Percentiles rank a stretch among this genome's conserved stretches.
Conservation (phyloP, 2,329 filamentous ascomycete species). For the Colletotrichum sp. region DNA sequence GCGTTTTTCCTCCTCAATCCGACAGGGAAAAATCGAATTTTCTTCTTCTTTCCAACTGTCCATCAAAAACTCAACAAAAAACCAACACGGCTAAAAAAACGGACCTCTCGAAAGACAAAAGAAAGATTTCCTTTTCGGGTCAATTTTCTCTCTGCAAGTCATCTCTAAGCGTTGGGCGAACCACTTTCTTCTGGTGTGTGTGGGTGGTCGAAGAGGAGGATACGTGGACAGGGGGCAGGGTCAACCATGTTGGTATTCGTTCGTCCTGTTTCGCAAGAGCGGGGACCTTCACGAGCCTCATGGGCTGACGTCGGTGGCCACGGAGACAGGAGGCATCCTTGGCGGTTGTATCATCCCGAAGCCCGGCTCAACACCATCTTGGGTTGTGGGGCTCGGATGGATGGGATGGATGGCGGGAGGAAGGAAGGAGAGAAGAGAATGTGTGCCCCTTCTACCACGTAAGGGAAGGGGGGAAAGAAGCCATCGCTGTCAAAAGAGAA, state of each 20-base stretch:
- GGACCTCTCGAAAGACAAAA: neutral
- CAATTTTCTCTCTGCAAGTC: neutral
- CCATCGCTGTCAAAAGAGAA: constrained; percentile 3
- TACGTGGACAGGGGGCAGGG: neutral
- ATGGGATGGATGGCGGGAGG: neutral
- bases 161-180: neutral
- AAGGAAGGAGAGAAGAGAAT: neutral
- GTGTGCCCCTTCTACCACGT: neutral
- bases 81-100: neutral
- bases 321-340: constrained; percentile 6
- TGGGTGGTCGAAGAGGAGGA: neutral
- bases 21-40: neutral
- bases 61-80: neutral
- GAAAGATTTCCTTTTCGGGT: neutral
- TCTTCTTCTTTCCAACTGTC: neutral
- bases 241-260: neutral
- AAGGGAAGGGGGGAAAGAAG: neutral
- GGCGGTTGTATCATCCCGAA: constrained; percentile 17
- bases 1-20: constrained; percentile 13
- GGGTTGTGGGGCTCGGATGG: neutral
- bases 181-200: neutral
- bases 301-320: neutral
- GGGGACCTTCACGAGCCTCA: neutral
- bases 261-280: constrained; percentile 4
- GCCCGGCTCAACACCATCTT: neutral